phyloP scores from a whole-genome alignment of 257 asterid species.

The Jasminum sambac region DNA sequence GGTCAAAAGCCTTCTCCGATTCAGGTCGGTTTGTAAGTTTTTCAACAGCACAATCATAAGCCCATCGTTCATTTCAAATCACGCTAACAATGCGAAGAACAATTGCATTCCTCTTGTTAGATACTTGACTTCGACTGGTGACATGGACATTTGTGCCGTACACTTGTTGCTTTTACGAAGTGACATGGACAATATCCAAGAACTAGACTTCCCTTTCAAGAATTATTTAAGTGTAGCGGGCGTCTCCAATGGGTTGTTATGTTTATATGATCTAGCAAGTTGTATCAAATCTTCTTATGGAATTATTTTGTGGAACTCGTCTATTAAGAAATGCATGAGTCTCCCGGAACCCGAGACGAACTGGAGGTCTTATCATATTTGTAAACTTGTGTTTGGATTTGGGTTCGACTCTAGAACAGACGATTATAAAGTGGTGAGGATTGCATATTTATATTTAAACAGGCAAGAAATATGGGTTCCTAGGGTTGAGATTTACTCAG shows the following conservation, averaged over 20 bases:
- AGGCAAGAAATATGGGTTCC: background rate
- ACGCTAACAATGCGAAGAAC: background rate
- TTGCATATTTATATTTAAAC: background rate
- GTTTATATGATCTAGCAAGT: slow-evolving; percentile 2
- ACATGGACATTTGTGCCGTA: background rate
- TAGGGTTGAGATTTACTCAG: background rate
- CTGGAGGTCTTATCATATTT: slow-evolving; percentile 1
- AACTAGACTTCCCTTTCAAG: slow-evolving; percentile 24
- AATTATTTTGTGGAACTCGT: slow-evolving; percentile 22
- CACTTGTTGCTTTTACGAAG: background rate
- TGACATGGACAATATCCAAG: background rate
- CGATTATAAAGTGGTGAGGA: background rate
- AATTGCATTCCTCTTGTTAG: background rate
- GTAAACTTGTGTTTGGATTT: background rate
- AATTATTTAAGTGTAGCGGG: slow-evolving; percentile 14
- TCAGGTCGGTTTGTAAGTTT: slow-evolving; percentile 24
- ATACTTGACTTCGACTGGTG: background rate
- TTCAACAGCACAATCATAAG: slow-evolving; percentile 12
- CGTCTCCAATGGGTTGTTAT: slow-evolving; percentile 24
- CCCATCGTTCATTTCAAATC: slow-evolving; percentile 19
- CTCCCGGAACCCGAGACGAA: slow-evolving; percentile 14
- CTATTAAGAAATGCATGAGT: background rate
- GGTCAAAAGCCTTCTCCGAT: slow-evolving; percentile 17
- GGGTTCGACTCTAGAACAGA: background rate
- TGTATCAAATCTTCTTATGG: background rate